A percentile compares a stretch with the other conserved stretches of the same genome.
These are phyloP conservation scores for Fomitopsis schrenkii DNA, from an alignment of 1,284 basidiomycete species.

Conservation along the genomic window DNA sequence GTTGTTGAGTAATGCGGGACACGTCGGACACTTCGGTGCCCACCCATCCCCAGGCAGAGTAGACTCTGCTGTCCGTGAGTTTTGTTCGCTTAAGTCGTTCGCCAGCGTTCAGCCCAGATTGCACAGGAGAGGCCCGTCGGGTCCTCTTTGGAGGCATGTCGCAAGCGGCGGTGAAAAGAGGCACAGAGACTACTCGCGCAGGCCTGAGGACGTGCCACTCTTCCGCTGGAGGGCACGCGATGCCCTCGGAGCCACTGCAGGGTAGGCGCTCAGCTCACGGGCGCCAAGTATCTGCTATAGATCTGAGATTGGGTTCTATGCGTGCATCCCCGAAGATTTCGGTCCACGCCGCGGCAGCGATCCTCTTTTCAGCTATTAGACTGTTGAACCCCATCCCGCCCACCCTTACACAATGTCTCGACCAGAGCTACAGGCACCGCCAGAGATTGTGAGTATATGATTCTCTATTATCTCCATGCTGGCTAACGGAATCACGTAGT, in stretches of 20 bases:
- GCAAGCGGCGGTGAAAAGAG: not conserved
- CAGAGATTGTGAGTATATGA: slow-evolving; percentile 76
- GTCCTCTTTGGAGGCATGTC: slow-evolving; percentile 62
- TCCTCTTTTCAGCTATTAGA: not conserved
- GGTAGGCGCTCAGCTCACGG: not conserved
- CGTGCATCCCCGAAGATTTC: not conserved
- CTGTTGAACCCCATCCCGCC: not conserved
- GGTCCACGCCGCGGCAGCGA: not conserved
- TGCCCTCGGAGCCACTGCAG: no score
- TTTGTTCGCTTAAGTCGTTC: slow-evolving; percentile 57
- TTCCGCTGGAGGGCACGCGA: no score
- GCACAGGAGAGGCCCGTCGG: slow-evolving; percentile 43
- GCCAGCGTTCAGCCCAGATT: slow-evolving; percentile 51
- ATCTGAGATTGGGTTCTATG: not conserved
- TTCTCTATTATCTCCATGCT: slow-evolving; percentile 1
- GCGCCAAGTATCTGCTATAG: not conserved
- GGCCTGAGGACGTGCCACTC: not conserved
- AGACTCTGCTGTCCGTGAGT: slow-evolving; percentile 38
- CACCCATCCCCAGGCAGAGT: slow-evolving; percentile 75
- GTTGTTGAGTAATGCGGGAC: slow-evolving; percentile 58
- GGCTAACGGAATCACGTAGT: slow-evolving; percentile 46
- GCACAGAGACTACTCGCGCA: not conserved
- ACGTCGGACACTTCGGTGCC: slow-evolving; percentile 54
- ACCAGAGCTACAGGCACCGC: slow-evolving; percentile 93
- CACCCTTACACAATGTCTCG: slow-evolving; percentile 67